Conservation (phyloP, 2,329 filamentous ascomycete species). For the Fusarium tricinctum region DNA sequence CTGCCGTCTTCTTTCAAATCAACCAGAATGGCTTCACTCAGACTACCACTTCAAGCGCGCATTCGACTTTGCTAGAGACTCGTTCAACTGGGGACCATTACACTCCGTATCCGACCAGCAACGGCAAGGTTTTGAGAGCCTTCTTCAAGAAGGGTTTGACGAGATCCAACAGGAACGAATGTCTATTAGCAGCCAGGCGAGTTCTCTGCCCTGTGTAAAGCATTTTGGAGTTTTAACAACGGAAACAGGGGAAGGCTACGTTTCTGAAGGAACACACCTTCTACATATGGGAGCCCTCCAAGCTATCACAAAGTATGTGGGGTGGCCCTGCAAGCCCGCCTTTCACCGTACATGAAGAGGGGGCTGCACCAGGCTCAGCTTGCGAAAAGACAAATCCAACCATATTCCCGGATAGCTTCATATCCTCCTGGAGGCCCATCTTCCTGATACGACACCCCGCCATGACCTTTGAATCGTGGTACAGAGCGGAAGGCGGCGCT, state of each 20-base stretch:
- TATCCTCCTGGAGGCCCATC: neutral
- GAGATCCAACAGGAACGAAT: neutral
- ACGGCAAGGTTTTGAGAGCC: neutral
- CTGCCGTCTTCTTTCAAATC: conserved; percentile 1
- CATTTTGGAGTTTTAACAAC: neutral
- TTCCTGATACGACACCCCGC: conserved; percentile 2
- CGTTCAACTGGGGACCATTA: conserved; percentile 3
- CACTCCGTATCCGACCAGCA: neutral
- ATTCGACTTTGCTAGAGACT: conserved; percentile 6
- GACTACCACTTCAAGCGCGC: conserved; percentile 12
- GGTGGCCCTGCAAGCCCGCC: neutral
- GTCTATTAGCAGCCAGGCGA: neutral
- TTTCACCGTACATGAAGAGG: neutral
- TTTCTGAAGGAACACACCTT: conserved; percentile 5
- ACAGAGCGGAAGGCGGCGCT: conserved; percentile 10
- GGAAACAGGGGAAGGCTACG: neutral
- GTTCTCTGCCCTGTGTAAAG: neutral
- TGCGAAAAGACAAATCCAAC: neutral
- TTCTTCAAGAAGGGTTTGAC: conserved; percentile 2
- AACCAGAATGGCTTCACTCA: conserved; percentile 1
- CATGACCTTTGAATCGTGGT: conserved; percentile 8
- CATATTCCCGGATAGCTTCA: neutral
- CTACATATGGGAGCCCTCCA: conserved; percentile 5
- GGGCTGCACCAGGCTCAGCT: neutral
- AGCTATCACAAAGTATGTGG: conserved; percentile 3